phyloP scores from a whole-genome alignment of 345 rosid species.

The Gossypium stocksii region DNA sequence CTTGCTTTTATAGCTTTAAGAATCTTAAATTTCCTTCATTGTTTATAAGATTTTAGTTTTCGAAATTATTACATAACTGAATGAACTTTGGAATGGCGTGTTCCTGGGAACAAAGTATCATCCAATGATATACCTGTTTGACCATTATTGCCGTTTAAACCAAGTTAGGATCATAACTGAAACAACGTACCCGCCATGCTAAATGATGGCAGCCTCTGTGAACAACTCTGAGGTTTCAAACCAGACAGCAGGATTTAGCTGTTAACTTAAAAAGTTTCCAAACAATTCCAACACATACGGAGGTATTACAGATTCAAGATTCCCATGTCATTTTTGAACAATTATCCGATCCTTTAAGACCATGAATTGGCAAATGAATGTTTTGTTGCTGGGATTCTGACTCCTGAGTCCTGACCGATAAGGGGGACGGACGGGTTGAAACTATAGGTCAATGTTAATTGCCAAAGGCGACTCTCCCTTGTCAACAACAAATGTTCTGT shows the following conservation, averaged over 20 bases:
- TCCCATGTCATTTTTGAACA: not conserved
- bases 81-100: not conserved
- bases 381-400: not conserved
- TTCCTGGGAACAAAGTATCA: not conserved
- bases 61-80: not conserved
- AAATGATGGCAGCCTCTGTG: not conserved
- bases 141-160: not conserved
- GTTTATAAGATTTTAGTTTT: not conserved
- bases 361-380: not conserved
- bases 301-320: not conserved
- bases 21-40: not conserved
- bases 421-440: not conserved
- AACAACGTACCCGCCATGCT: not conserved
- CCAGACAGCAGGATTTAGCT: not conserved
- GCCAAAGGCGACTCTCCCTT: slow-evolving; percentile 53
- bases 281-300: not conserved
- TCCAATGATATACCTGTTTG: not conserved
- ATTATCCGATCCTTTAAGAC: not conserved
- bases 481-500: slow-evolving; percentile 53
- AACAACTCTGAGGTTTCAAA: not conserved
- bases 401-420: not conserved
- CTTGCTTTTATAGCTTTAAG: not conserved
- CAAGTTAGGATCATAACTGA: not conserved
- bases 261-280: not conserved
- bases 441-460: slow-evolving; percentile 47